These are phyloP conservation scores for Pelargonium fulgidum DNA, from an alignment of 441 rosid species.

Conservation along the genomic window DNA sequence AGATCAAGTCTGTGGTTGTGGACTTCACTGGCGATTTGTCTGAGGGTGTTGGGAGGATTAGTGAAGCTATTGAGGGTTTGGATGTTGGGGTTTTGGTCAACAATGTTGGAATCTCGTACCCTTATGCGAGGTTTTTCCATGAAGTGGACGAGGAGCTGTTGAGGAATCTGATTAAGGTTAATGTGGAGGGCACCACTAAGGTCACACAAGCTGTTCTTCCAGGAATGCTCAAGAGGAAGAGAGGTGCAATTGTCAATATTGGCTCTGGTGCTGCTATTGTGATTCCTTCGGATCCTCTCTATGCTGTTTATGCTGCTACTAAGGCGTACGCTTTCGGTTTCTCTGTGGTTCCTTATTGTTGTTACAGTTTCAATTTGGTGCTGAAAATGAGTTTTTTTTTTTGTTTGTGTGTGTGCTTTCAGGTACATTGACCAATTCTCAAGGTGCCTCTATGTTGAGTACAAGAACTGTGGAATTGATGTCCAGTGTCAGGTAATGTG, in stretches of 20 bases:
- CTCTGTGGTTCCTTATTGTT: not conserved
- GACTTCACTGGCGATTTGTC: conserved; percentile 79
- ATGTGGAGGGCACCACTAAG: conserved; percentile 81
- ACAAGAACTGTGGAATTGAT: conserved; percentile 77
- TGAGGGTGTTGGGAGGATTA: conserved; percentile 56
- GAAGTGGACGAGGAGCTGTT: conserved; percentile 69
- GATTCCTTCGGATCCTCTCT: conserved; percentile 90
- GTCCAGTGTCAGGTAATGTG: conserved; percentile 86
- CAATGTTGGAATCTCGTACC: conserved; percentile 81
- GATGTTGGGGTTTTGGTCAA: conserved; percentile 75
- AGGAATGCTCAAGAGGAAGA: conserved; percentile 73
- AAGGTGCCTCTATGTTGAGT: conserved; percentile 81
- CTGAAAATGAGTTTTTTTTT: not conserved
- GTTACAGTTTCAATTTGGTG: not conserved
- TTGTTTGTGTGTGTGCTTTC: conserved; percentile 18
- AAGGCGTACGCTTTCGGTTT: conserved; percentile 51
- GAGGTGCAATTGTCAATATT: conserved; percentile 73
- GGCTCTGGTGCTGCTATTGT: conserved; percentile 87
- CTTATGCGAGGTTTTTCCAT: conserved; percentile 81
- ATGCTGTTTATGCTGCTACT: conserved; percentile 78
- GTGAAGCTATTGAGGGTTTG: conserved; percentile 54
- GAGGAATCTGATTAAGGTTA: conserved; percentile 57
- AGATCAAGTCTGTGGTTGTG: conserved; percentile 61
- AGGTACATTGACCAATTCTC: conserved; percentile 86
- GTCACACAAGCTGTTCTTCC: conserved; percentile 78